phyloP scores from a whole-genome alignment of 495 filamentous ascomycete species.

The Cenococcum geophilum region DNA sequence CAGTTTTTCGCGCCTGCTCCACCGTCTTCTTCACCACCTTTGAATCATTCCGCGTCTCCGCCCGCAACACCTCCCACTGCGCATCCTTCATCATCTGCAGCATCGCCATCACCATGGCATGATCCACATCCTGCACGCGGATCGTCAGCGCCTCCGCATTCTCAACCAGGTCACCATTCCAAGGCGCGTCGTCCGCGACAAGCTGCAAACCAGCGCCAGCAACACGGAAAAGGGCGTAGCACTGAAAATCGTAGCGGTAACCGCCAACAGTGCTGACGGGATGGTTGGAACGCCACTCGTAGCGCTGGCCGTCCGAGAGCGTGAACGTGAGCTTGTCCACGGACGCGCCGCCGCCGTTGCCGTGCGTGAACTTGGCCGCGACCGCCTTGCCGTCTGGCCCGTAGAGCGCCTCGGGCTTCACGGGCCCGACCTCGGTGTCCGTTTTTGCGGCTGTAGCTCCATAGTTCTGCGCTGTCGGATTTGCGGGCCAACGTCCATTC shows the following conservation, averaged over 20 bases:
- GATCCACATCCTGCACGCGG: neutral
- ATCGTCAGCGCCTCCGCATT: neutral
- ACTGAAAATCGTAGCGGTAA: neutral
- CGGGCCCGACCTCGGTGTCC: too few relatives aligned
- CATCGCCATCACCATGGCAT: neutral
- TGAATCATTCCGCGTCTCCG: neutral
- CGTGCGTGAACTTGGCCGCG: too few relatives aligned
- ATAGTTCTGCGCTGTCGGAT: neutral
- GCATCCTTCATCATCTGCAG: neutral
- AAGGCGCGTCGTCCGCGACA: neutral
- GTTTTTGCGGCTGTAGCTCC: too few relatives aligned
- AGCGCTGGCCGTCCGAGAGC: neutral
- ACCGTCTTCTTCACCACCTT: neutral
- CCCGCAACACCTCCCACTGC: conserved; percentile 1
- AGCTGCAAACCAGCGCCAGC: neutral
- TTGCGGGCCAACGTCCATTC: neutral
- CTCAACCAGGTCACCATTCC: neutral
- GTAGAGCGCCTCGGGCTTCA: too few relatives aligned
- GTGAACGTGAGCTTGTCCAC: neutral
- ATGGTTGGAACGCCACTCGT: neutral
- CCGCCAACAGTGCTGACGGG: neutral
- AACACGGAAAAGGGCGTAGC: neutral
- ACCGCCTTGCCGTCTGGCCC: too few relatives aligned
- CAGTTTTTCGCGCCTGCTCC: neutral
- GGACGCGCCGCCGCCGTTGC: neutral